Evolutionary conservation across 2,329 filamentous ascomycete genomes (phyloP), one percentile per base, ranked within the genome.

Genomic region (Neoascochyta sp.): DNA sequence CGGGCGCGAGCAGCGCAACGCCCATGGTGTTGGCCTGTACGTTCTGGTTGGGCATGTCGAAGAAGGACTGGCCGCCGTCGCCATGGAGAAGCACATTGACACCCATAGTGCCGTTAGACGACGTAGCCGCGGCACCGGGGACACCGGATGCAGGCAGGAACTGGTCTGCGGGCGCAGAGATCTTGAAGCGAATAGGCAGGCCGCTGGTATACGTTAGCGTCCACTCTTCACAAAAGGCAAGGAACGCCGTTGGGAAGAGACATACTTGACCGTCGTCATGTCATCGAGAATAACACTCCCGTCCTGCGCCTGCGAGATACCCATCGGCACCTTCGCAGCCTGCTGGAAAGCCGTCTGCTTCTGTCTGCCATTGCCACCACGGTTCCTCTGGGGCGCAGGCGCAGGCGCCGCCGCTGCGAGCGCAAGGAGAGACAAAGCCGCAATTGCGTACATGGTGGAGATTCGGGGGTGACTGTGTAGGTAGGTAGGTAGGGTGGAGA

Each of bases 81-180:
- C 75, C 75, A 50, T 79, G 75, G 3, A 79, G 66, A 19, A 79
- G 67, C 9, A 79, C 69, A 44, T 78, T 78, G 5, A 75, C 62
- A 27, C 57, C 57, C 16, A 74, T 57, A 5, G 57, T 54, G 19
- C 60, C 57, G 21, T 54, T 52, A 3, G 51, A 23, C 9, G 56
- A 52, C 3, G 57, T 56, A 17, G 60, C 57, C 13, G 54, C 47
- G 10, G 61, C 73, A 19, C 73, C 74, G n/a, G 63, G 50, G 1
- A 78, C 69, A 21, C 70, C 68, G 4, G 71, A 71, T 8, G 54
- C 58, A 2, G 67, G 50, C 4, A 71, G 69, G 59, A 79, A 78
- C 31, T 72, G 67, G 34, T 69, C 60, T 19, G 72, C 73, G 2
- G 75, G 75, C 2, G 66, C 74, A 27, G 70, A 71, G 38, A 78